A percentile compares a stretch with the other conserved stretches of the same genome.
Evolutionary conservation across 331 rosid species (phyloP).

Genomic region (Cydonia oblonga): DNA sequence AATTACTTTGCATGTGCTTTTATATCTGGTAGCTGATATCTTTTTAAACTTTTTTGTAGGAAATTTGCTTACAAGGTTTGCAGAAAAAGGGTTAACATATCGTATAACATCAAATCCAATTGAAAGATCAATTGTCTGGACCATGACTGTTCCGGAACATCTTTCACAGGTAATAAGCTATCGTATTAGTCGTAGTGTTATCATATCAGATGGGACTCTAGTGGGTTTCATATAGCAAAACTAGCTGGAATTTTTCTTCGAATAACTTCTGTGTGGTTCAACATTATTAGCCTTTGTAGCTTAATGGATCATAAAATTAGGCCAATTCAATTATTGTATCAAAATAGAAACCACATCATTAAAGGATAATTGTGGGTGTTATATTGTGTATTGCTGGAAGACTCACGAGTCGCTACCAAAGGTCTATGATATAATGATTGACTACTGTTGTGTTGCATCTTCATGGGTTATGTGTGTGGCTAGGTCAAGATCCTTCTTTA

Average conservation of each 20-base stretch:
- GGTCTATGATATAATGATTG: neutral
- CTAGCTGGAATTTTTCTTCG: neutral
- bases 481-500: neutral
- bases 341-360: neutral
- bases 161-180: conserved; percentile 50
- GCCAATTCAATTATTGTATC: neutral
- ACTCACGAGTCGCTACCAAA: neutral
- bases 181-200: neutral
- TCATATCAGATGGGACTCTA: neutral
- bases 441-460: neutral
- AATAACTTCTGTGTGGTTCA: neutral
- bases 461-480: neutral
- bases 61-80: conserved; percentile 72
- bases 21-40: neutral
- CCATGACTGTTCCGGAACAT: conserved; percentile 75
- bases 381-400: neutral
- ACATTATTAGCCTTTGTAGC: neutral
- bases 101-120: conserved; percentile 79
- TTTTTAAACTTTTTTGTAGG: conserved; percentile 31
- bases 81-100: conserved; percentile 69
- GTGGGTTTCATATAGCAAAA: neutral
- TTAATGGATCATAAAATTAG: neutral
- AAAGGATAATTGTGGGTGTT: neutral
- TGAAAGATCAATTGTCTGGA: conserved; percentile 78
- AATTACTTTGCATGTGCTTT: neutral